A percentile compares a stretch with the other conserved stretches of the same genome.
Conservation (phyloP, 1,284 basidiomycete species). For the Microbotryomycetes sp. region DNA sequence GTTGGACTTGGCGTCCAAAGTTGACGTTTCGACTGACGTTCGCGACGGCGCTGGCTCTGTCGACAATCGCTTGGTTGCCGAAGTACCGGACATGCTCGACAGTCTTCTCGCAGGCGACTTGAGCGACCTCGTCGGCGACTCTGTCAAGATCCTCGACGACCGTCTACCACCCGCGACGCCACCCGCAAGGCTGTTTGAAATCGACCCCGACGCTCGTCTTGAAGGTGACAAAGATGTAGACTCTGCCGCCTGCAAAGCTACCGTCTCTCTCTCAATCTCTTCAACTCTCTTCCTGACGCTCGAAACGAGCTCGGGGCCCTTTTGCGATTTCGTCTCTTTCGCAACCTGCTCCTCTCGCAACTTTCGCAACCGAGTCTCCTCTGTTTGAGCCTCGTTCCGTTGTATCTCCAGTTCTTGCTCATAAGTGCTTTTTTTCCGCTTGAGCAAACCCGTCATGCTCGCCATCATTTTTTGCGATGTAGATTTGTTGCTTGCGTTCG, state of each 20-base stretch:
- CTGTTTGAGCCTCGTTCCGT: background rate
- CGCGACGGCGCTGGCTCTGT: background rate
- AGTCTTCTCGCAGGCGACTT: background rate
- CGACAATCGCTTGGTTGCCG: background rate
- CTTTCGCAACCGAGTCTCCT: background rate
- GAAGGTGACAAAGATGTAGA: no score
- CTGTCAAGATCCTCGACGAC: background rate
- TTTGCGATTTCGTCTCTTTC: background rate
- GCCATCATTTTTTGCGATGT: slow-evolving; percentile 11
- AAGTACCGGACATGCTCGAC: background rate
- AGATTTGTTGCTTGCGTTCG: background rate
- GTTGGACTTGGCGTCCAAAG: background rate
- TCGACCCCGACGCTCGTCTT: no score
- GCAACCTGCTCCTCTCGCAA: no score
- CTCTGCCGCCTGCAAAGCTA: background rate
- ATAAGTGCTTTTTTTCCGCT: slow-evolving; percentile 14
- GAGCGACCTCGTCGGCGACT: background rate
- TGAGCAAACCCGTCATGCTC: slow-evolving; percentile 13
- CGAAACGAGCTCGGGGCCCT: slow-evolving; percentile 13
- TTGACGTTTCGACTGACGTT: background rate
- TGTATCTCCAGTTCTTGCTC: slow-evolving; percentile 4
- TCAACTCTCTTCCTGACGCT: slow-evolving; percentile 21
- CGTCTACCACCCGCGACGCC: background rate
- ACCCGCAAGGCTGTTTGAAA: background rate
- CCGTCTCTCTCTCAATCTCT: slow-evolving; percentile 19